These are phyloP conservation scores for Neurospora sp. DNA, from an alignment of 495 filamentous ascomycete species.

Conservation along the genomic window DNA sequence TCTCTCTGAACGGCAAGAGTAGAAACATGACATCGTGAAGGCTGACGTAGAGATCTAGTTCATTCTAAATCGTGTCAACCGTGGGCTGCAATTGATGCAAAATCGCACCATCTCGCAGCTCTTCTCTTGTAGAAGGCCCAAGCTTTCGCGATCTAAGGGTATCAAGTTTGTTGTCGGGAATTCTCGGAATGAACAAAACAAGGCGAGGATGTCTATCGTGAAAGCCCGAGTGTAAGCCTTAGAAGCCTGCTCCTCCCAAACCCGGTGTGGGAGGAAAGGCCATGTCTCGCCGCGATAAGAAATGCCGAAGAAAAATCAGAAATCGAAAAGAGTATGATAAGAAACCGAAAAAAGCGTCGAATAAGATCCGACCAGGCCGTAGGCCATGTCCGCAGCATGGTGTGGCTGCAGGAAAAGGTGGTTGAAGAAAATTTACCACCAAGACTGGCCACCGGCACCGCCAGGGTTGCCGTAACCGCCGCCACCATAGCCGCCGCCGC, in stretches of 20 bases:
- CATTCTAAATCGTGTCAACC: conserved; percentile 22
- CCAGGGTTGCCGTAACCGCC: conserved; percentile 62
- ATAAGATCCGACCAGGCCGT: background rate
- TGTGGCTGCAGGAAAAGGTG: conserved; percentile 8
- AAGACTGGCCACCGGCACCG: conserved; percentile 71
- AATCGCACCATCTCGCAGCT: conserved; percentile 15
- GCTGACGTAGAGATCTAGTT: conserved; percentile 21
- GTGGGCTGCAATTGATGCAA: conserved; percentile 17
- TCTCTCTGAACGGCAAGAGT: conserved; percentile 29
- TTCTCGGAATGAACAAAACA: conserved; percentile 18
- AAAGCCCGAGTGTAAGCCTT: conserved; percentile 16
- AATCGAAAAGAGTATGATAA: background rate
- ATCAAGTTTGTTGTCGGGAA: conserved; percentile 27
- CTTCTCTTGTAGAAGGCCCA: conserved; percentile 17
- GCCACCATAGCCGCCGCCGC: conserved; percentile 21
- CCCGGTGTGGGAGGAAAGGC: conserved; percentile 10
- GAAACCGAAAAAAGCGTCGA: conserved; percentile 9
- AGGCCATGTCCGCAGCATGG: background rate
- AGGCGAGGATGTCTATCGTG: conserved; percentile 20
- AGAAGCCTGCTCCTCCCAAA: conserved; percentile 14
- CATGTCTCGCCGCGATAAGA: conserved; percentile 25
- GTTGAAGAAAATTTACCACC: conserved; percentile 62
- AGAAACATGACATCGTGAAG: conserved; percentile 32
- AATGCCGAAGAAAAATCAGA: conserved; percentile 6
- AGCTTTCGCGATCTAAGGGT: conserved; percentile 30